These are phyloP conservation scores for Podosphaera leucotricha DNA, from an alignment of 2,329 filamentous ascomycete genomes.

Conservation along the genomic window DNA sequence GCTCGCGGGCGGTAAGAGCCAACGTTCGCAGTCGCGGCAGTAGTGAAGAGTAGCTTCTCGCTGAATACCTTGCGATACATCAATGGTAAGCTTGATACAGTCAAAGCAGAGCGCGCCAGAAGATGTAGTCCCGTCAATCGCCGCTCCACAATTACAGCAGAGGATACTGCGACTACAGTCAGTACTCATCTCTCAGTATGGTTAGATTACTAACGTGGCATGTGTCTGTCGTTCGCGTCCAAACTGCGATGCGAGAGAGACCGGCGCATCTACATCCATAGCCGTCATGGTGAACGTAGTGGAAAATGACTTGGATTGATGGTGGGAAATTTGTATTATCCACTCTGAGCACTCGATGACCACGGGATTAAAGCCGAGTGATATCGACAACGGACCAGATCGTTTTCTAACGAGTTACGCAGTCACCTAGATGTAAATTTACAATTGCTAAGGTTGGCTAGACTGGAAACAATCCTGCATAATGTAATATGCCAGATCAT, in stretches of 20 bases:
- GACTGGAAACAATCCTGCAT: too few species aligned
- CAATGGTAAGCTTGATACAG: constrained; percentile 82
- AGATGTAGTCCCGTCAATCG: constrained; percentile 74
- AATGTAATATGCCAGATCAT: too few species aligned
- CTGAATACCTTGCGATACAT: constrained; percentile 79
- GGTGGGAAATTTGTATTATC: too few species aligned
- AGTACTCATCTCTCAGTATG: neutral
- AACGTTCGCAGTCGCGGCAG: constrained; percentile 86
- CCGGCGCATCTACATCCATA: constrained; percentile 34
- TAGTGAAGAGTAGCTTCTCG: constrained; percentile 75
- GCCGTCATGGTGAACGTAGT: constrained; percentile 22
- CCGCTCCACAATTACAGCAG: constrained; percentile 90
- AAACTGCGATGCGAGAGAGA: constrained; percentile 22
- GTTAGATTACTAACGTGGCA: constrained; percentile 26
- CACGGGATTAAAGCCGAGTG: too few species aligned
- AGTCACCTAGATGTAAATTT: too few species aligned
- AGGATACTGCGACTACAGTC: constrained; percentile 41
- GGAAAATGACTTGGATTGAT: neutral
- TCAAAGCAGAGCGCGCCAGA: constrained; percentile 84
- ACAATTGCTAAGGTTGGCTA: too few species aligned
- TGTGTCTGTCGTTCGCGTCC: constrained; percentile 15
- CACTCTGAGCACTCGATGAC: too few species aligned
- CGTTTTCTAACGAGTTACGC: too few species aligned
- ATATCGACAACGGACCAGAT: too few species aligned
- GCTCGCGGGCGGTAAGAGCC: constrained; percentile 63